Evolutionary conservation across 2,329 filamentous ascomycete genomes (phyloP).

Genomic region (Catunica adiposa): DNA sequence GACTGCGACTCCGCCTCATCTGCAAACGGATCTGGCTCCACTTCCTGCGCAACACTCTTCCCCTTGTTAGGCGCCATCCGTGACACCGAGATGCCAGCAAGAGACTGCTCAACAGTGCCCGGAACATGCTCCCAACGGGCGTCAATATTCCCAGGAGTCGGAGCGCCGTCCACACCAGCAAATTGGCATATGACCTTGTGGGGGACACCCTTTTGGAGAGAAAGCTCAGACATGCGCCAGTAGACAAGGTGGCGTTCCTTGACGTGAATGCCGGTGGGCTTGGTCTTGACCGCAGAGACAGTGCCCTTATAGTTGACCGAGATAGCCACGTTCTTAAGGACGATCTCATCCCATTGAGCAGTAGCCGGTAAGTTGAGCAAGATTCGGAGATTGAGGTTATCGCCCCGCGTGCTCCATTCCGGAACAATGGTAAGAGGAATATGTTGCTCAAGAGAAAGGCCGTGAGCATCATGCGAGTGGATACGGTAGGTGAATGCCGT

Average conservation of each 20-base stretch:
- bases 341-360: slow-evolving; percentile 7
- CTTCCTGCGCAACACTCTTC: slow-evolving; percentile 24
- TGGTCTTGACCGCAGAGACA: slow-evolving; percentile 54
- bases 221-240: slow-evolving; percentile 63
- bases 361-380: slow-evolving; percentile 5
- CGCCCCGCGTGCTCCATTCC: slow-evolving; percentile 67
- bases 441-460: slow-evolving; percentile 31
- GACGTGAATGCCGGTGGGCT: slow-evolving; percentile 62
- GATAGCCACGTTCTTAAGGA: slow-evolving; percentile 55
- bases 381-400: slow-evolving; percentile 76
- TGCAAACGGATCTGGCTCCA: slow-evolving; percentile 52
- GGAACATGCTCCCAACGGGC: slow-evolving; percentile 55
- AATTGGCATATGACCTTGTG: slow-evolving; percentile 75
- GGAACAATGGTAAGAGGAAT: slow-evolving; percentile 60
- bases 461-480: slow-evolving; percentile 46
- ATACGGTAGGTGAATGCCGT: slow-evolving; percentile 89
- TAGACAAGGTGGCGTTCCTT: slow-evolving; percentile 63
- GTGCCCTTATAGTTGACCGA: slow-evolving; percentile 54
- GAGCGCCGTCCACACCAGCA: slow-evolving; percentile 50
- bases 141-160: slow-evolving; percentile 62
- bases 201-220: slow-evolving; percentile 28
- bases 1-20: slow-evolving; percentile 23
- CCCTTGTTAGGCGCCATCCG: slow-evolving; percentile 36
- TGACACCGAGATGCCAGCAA: slow-evolving; percentile 45
- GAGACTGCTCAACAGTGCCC: slow-evolving; percentile 18